Evolutionary conservation across 495 filamentous ascomycete genomes (phyloP), one percentile per base, ranked within the genome.

Genomic region (Xylaria longipes): DNA sequence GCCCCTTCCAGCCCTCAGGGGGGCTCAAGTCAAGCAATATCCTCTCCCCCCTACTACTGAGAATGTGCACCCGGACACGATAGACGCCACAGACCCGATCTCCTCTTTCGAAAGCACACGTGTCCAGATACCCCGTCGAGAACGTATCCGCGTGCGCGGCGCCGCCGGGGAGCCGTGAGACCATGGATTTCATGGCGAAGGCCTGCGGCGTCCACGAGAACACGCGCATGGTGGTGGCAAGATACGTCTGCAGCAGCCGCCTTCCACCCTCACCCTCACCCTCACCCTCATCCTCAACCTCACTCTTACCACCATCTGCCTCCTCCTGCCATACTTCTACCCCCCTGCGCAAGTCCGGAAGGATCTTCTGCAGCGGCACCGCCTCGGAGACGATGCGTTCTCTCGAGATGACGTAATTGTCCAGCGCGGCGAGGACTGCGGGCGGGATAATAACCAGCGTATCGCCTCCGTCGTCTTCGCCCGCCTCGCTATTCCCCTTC

Each of bases 161-260:
- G 37, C 71, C 52, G 12, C 64, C 61, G 5, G 46, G 31, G 29
- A 68, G 62, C 0, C 74, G 56, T n/a, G 65, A 8, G 3, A 65
- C 74, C 68, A 73, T 33, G 57, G 46, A 48, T 45, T 60, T 60
- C 71, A 80, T 75, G 12, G 76, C 22, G n/a, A 74, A 71, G 0
- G 75, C 77, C 71, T 80, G 78, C n/a, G 77, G 79, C 58, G 80
- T 80, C 70, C 73, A 74, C 25, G 76, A 56, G 69, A 80, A 80
- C 3, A 73, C 72, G 6, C 69, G 70, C 77, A 80, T 79, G 1
- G 80, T 79, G 1, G 76, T 73, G 17, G 73, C 63, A 4, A 78
- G 65, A 56, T 82, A 82, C 5, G 56, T 54, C 1, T 74, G 73
- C 4, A 82, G 67, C 2, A 76, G 43, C 0, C 73, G 57, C 31